phyloP scores from a whole-genome alignment of 345 rosid genomes.

The Cardamine occulta region DNA sequence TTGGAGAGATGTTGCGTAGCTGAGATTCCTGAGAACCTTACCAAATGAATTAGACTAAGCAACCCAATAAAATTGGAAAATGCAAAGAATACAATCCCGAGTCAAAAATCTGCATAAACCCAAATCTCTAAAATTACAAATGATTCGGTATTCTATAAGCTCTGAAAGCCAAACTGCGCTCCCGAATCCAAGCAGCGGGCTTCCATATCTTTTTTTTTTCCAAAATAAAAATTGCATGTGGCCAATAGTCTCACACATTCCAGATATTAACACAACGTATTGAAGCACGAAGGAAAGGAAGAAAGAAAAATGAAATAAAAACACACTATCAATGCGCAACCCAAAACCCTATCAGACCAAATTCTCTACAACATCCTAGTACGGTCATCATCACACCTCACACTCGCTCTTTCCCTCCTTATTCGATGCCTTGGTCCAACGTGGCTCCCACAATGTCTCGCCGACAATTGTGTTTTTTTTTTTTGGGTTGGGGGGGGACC shows the following conservation, averaged over 20 bases:
- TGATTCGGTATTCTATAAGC: constrained; percentile 39
- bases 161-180: constrained; percentile 38
- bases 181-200: constrained; percentile 42
- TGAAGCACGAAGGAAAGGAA: constrained; percentile 33
- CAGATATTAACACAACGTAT: constrained; percentile 40
- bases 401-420: constrained; percentile 25
- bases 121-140: constrained; percentile 42
- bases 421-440: constrained; percentile 34
- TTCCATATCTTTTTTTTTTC: constrained; percentile 1
- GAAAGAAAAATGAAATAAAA: background rate
- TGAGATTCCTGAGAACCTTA: background rate
- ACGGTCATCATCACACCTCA: constrained; percentile 33
- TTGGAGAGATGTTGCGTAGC: background rate
- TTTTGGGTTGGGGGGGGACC: constrained; percentile 6
- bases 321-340: constrained; percentile 39
- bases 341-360: constrained; percentile 42
- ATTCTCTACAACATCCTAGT: constrained; percentile 40
- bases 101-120: constrained; percentile 26
- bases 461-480: background rate
- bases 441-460: constrained; percentile 29
- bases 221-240: constrained; percentile 38
- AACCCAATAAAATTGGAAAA: constrained; percentile 2
- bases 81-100: background rate
- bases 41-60: background rate
- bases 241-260: constrained; percentile 37